Evolutionary conservation across 805 yeast species (phyloP).

Genomic region (Ascoidea asiatica): DNA sequence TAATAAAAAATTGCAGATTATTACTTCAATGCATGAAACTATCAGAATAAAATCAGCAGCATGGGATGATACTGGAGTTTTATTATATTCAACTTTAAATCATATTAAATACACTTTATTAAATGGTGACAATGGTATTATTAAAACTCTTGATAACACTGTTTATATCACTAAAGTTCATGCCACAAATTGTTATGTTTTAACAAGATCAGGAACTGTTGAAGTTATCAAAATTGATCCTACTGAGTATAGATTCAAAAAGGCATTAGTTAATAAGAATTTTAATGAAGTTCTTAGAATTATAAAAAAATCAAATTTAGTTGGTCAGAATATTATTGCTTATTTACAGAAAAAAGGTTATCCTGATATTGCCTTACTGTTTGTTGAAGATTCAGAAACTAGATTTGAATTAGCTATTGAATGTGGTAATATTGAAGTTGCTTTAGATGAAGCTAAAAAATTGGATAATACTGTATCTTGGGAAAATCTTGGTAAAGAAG

Average conservation of each 20-base stretch:
- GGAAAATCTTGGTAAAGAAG: constrained; percentile 77
- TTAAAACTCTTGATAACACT: constrained; percentile 83
- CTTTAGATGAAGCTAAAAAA: constrained; percentile 76
- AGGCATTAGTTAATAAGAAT: constrained; percentile 79
- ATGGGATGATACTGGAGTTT: constrained; percentile 91
- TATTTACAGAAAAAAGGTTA: constrained; percentile 90
- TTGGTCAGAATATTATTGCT: constrained; percentile 94
- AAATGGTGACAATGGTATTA: constrained; percentile 92
- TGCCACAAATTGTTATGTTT: constrained; percentile 62
- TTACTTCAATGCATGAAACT: constrained; percentile 88
- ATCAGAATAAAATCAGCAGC: constrained; percentile 94
- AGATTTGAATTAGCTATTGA: constrained; percentile 92
- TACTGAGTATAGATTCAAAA: constrained; percentile 93
- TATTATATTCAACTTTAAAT: constrained; percentile 86
- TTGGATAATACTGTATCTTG: constrained; percentile 59
- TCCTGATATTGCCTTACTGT: constrained; percentile 95
- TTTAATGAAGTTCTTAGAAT: constrained; percentile 85
- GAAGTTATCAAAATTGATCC: constrained; percentile 78
- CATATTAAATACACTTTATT: constrained; percentile 88
- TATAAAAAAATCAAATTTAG: constrained; percentile 78
- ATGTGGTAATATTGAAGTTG: constrained; percentile 78
- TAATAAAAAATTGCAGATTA: constrained; percentile 57
- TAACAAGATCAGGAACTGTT: constrained; percentile 76
- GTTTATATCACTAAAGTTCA: constrained; percentile 64
- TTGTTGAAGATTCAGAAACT: constrained; percentile 92